Evolutionary conservation across 1,284 basidiomycete species (phyloP).

Genomic region (Moesziomyces aphidis): DNA sequence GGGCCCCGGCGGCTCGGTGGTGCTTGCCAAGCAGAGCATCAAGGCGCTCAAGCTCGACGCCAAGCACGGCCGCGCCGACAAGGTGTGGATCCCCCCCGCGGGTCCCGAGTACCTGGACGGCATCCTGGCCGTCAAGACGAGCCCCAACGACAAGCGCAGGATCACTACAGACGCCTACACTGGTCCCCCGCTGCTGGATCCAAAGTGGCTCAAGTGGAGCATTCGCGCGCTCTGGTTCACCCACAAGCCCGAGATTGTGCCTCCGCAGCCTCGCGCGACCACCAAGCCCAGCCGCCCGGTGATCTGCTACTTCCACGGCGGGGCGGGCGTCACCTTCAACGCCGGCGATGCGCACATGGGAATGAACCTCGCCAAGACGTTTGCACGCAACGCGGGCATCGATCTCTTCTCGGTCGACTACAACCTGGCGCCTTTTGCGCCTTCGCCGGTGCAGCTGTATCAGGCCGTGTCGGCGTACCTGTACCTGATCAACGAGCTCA

Average conservation of each 20-base stretch:
- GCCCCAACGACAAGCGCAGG: conserved; percentile 34
- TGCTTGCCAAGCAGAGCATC: conserved; percentile 38
- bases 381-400: conserved; percentile 48
- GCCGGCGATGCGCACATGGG: conserved; percentile 65
- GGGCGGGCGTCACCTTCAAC: conserved; percentile 63
- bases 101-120: conserved; percentile 57
- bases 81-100: conserved; percentile 62
- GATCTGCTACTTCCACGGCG: conserved; percentile 66
- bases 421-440: conserved; percentile 60
- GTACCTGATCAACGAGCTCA: conserved; percentile 55
- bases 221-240: conserved; percentile 63
- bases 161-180: conserved; percentile 48
- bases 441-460: conserved; percentile 57
- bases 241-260: conserved; percentile 41
- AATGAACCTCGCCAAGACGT: conserved; percentile 50
- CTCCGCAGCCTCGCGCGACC: conserved; percentile 29
- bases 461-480: conserved; percentile 60
- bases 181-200: conserved; percentile 60
- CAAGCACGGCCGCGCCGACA: conserved; percentile 46
- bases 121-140: conserved; percentile 57
- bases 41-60: conserved; percentile 53
- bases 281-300: conserved; percentile 48
- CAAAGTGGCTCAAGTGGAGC: conserved; percentile 61
- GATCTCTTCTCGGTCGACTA: conserved; percentile 66
- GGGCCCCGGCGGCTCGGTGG: conserved; percentile 60